Base-by-base conservation (phyloP, 306 rosid species). In the Sicyos edulis region DNA sequence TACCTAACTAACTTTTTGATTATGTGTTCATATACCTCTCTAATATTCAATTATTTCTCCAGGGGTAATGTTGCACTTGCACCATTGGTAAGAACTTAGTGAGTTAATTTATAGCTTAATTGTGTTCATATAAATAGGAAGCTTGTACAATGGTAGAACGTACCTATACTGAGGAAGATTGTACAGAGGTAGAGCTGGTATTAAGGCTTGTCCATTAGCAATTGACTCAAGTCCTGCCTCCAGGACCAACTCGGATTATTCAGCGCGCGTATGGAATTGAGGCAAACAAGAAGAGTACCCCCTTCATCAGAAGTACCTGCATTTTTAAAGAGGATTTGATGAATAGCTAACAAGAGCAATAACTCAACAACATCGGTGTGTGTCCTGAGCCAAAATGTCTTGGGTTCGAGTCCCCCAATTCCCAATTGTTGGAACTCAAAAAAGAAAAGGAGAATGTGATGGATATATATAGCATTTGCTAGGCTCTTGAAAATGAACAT, bases 241-340 rank as follows among this genome's bases (percentile, higher is more conserved):
- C 96, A 93, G 51, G 92, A 88, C 96, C 97, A 88, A 44, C 88
- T 61, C 10, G 98, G 98, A 50, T 86, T 80, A 72, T 85, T 85
- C 54, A 93, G 80, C 75, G 85, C 96, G 6, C 98, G 96, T 82
- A 93, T 79, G 54, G 98, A 90, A 78, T 93, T 93, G 72, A 90
- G 97, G 76, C 98, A 93, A 32, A 93, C 98, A 62, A 90, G 90
- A 72, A 93, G 89, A 32, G 98, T 85, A 75, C 98, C 98, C 9
- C 96, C 98, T 83, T 93, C 98, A n/a, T 93, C 75, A 90, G 82
- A 65, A 90, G 98, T 71, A 93, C 98, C 96, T 93, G 85, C 83
- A 80, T 50, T 56, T 76, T 79, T 55, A 2, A 10, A 60, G 4
- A 17, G 14, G 4, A 24, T 20, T 55, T 55, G 8, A 13, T 12